Evolutionary conservation across 2,329 filamentous ascomycete species (phyloP), one percentile per base, ranked within the genome.

Genomic region (Colletotrichum truncatum): DNA sequence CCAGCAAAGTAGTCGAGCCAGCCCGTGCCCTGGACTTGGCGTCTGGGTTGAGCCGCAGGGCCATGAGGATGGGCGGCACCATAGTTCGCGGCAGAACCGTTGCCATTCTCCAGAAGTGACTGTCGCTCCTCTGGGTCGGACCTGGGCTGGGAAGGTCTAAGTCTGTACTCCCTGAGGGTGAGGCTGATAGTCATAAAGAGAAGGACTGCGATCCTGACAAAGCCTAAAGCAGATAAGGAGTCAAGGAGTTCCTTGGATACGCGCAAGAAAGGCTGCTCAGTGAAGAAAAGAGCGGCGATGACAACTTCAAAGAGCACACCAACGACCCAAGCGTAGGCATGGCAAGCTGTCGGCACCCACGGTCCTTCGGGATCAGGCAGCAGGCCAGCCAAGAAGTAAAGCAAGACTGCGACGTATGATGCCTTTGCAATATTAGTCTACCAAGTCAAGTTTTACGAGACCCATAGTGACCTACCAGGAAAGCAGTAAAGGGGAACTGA

Each of bases 1-100:
- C 81, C 81, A 11, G 79, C 75, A 66, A 83, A 74, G 64, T 84
- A 84, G 66, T 82, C 80, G 9, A 83, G 71, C 81, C 81, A 84
- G 3, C 80, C 74, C 0, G 74, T 77, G 2, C 75, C 74, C 3
- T 76, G 74, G 26, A 75, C 73, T 45, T 77, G 74, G 21, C 9
- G 76, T 72, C 52, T 74, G 5, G 70, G 26, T 8, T 45, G 49
- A 32, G 41, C 57, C 4, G 41, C n/a, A 10, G 41, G 49, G 3
- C 25, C 30, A 18, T 56, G 57, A 16, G 63, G 43, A 56, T 32
- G 21, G 43, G 67, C 58, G 38, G 72, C 68, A 8, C 74, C 76
- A 41, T 79, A 79, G 18, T 70, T 70, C 6, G 60, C 65, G 0
- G 70, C 48, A 10, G 73, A 56, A 1, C 73, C 74, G 41, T 77